Base-by-base conservation (phyloP, 352 stramenopile species). In the Achlya hypogyna region DNA sequence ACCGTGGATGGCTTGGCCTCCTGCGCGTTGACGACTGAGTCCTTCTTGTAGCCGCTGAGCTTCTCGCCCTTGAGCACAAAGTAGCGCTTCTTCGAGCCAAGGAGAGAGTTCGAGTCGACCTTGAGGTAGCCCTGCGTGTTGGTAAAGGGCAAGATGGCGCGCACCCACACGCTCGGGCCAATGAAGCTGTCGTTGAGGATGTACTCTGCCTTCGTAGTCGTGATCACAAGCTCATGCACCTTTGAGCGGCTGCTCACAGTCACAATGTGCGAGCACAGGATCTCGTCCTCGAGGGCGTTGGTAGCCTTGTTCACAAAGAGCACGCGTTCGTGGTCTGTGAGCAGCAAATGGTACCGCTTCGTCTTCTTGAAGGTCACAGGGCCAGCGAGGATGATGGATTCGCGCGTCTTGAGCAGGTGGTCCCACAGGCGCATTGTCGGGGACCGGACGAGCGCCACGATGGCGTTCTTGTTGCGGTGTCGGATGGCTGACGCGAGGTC, bases 241-340 rank as follows among this genome's bases (percentile, higher is more conserved):
- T 93, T 93, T 51, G 71, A 79, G 63, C 84, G 81, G 40, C 81
- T 90, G 70, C 84, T 93, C 65, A 93, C 82, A 4, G 84, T 93
- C 70, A 93, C 82, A 67, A 93, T 90, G 63, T 91, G 84, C 14
- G 79, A 82, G 74, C 84, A 91, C 78, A 93, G 89, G 73, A 93
- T 84, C 72, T 93, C 84, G 71, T 93, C 84, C 62, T 93, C 84
- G 72, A 93, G 79, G 79, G 89, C 79, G 74, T 93, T 93, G 72
- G 82, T 89, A 56, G 89, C 83, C 72, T 89, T 89, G 78, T 93
- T 93, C 66, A 93, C 79, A 74, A 93, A 89, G 31, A 93, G 73
- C 56, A 93, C 72, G 12, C 84, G 84, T 71, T 93, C 84, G 72
- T 93, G 82, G 65, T 91, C 81, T 38, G 84, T 93, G 42, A 93